phyloP scores from a whole-genome alignment of 208 protist species.

The Histomonas meleagridis region DNA sequence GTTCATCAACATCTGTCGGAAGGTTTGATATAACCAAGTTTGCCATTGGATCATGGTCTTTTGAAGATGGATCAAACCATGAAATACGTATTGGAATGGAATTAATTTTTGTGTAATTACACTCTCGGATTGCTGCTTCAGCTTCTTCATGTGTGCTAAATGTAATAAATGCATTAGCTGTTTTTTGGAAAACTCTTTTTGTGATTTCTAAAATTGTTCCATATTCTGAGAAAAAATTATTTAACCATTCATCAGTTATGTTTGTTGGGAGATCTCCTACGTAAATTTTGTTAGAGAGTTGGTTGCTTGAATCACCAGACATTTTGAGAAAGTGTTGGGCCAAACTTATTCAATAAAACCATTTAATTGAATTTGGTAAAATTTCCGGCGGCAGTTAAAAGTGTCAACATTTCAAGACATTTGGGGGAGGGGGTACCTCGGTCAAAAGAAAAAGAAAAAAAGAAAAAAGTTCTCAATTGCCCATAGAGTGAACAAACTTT shows the following conservation, averaged over 20 bases:
- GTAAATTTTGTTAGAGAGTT: background rate
- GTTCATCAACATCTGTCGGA: background rate
- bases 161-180: background rate
- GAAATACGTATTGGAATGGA: background rate
- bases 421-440: too few relatives aligned
- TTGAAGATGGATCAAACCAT: background rate
- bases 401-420: too few relatives aligned
- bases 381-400: too few relatives aligned
- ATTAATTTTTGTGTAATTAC: slow-evolving; percentile 12
- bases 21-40: background rate
- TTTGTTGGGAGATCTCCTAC: background rate
- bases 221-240: background rate
- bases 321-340: too few relatives aligned
- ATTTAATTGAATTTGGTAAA: too few relatives aligned
- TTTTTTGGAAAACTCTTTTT: background rate
- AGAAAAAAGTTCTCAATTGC: too few relatives aligned
- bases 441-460: too few relatives aligned
- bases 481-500: too few relatives aligned
- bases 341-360: too few relatives aligned
- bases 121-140: background rate
- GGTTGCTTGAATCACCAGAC: too few relatives aligned
- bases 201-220: background rate
- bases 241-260: background rate
- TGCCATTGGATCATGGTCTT: background rate
- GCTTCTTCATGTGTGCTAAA: background rate